Base-by-base conservation (phyloP, 805 yeast species). In the Saturnispora zaruensis region DNA sequence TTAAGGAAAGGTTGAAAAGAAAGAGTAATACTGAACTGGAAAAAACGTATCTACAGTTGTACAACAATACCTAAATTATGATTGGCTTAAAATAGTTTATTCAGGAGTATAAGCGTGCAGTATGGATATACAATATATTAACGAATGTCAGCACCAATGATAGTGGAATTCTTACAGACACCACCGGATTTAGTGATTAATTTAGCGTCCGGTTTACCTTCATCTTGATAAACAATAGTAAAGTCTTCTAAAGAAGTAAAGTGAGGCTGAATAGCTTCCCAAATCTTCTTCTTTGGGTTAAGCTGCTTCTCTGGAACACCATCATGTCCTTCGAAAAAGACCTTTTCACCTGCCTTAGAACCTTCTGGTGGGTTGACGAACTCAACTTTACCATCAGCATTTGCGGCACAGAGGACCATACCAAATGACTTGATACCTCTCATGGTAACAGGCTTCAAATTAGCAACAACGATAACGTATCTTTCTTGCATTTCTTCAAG, bases 281-380 rank as follows among this genome's bases (percentile, higher is more conserved):
- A 93, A 55, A 90, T 75, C 78, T 93, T 93, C 85, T 93, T 93
- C 83, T 93, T 93, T 61, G 99, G 98, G 73, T 91, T 91, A 70
- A 93, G 75, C 64, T 82, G 91, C 62, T 87, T 79, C 70, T 89
- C 95, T 57, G 99, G 98, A 49, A 79, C 81, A 57, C 88, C 87
- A 63, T 88, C 84, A 67, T 73, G 89, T 51, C 88, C 95, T 71
- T 89, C 96, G 63, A 93, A 93, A 79, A 87, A 91, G 55, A 93
- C 76, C 75, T 89, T 90, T 69, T 93, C 99, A 69, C 99, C 99
- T 11, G 99, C 82, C 71, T 87, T 78, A 41, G 96, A 80, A 16
- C 89, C 96, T 33, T 78, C 80, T 58, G 99, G 99, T 51, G 98
- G 98, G 67, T 85, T 84, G 57, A 91, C 90, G 61, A 93, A 89